A percentile compares a stretch with the other conserved stretches of the same genome.
Evolutionary conservation across 2,329 filamentous ascomycete genomes (phyloP).

Genomic region (Colletotrichum sp.): DNA sequence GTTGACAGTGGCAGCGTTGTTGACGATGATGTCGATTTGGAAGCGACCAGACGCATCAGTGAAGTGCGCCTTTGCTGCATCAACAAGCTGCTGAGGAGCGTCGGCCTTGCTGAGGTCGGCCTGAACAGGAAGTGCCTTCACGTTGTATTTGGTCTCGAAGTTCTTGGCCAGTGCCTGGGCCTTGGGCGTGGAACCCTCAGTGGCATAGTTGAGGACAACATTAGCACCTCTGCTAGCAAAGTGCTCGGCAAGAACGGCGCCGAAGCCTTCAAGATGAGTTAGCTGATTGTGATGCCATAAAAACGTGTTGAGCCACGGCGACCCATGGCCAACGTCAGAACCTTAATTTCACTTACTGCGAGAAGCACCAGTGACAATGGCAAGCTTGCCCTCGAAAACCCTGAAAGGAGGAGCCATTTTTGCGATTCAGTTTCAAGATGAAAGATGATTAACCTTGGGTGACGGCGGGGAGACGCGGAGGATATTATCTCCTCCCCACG

Average conservation of each 20-base stretch:
- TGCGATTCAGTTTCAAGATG: background rate
- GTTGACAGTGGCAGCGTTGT: conserved; percentile 76
- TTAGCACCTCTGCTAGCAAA: conserved; percentile 74
- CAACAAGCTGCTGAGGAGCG: conserved; percentile 64
- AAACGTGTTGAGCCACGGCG: background rate
- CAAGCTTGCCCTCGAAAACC: conserved; percentile 73
- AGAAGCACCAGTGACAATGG: conserved; percentile 79
- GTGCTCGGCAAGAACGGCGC: conserved; percentile 66
- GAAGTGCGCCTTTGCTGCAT: conserved; percentile 64
- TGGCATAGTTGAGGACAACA: conserved; percentile 74
- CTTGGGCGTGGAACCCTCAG: conserved; percentile 35
- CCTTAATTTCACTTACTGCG: conserved; percentile 58
- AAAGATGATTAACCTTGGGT: background rate
- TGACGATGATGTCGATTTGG: conserved; percentile 82
- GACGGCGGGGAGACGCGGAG: background rate
- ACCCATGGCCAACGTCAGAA: background rate
- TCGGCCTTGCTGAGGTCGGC: conserved; percentile 71
- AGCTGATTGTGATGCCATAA: background rate
- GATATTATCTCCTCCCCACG: background rate
- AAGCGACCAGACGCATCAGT: conserved; percentile 51
- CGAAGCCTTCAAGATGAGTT: conserved; percentile 64
- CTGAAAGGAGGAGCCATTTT: conserved; percentile 39
- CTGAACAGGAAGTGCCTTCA: conserved; percentile 64
- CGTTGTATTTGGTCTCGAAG: conserved; percentile 51
- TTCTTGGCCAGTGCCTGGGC: conserved; percentile 53